A percentile compares a stretch with the other conserved stretches of the same genome.
These are phyloP conservation scores for Apiospora hydei DNA, from an alignment of 2,329 filamentous ascomycete genomes.

Conservation along the genomic window DNA sequence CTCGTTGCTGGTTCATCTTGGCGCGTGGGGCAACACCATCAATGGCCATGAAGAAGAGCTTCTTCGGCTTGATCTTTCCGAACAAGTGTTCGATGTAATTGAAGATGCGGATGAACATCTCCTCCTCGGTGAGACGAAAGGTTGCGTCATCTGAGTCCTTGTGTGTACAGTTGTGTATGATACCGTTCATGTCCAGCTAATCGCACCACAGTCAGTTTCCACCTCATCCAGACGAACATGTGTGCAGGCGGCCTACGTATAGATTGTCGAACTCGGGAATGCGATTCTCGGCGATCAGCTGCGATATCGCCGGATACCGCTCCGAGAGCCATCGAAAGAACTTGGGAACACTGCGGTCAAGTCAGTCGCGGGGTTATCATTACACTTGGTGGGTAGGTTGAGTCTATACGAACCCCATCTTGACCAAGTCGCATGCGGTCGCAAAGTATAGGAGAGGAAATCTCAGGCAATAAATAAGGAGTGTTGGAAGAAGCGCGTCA, in stretches of 20 bases:
- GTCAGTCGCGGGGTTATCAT: conserved; percentile 32
- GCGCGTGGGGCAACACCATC: conserved; percentile 96
- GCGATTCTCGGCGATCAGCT: conserved; percentile 97
- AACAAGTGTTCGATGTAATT: conserved; percentile 99
- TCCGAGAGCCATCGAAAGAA: conserved; percentile 99
- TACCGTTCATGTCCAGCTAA: conserved; percentile 96
- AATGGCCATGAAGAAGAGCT: conserved; percentile 99
- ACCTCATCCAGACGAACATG: conserved; percentile 33
- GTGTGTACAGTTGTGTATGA: conserved; percentile 99
- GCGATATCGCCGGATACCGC: conserved; percentile 97
- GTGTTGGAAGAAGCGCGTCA: not conserved
- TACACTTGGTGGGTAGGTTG: not conserved
- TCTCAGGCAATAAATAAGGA: conserved; percentile 3
- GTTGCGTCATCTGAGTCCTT: conserved; percentile 92
- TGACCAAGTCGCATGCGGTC: conserved; percentile 12
- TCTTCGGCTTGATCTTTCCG: conserved; percentile 97
- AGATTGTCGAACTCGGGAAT: conserved; percentile 99
- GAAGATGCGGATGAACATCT: conserved; percentile 99
- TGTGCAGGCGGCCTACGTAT: conserved; percentile 64
- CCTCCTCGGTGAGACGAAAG: conserved; percentile 93
- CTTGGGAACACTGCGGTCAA: conserved; percentile 70
- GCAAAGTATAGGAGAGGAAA: conserved; percentile 18
- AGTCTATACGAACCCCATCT: conserved; percentile 30
- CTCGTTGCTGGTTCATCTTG: conserved; percentile 99
- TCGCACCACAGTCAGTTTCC: conserved; percentile 43